phyloP scores from a whole-genome alignment of 2,329 filamentous ascomycete species.

The Diaporthe sp. region DNA sequence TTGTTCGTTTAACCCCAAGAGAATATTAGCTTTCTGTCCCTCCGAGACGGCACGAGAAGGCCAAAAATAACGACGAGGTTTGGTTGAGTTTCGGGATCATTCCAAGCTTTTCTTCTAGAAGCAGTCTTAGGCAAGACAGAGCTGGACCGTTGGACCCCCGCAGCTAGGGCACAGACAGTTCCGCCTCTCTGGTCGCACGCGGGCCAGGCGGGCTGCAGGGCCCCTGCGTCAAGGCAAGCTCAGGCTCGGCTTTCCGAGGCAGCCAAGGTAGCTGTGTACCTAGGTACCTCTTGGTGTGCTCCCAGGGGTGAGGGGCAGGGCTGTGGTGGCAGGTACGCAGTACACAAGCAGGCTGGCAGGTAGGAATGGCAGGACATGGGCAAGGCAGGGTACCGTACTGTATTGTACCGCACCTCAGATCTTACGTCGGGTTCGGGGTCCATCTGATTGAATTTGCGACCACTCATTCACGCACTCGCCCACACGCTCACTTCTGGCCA shows the following conservation, averaged over 20 bases:
- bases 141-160: background rate
- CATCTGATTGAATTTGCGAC: constrained; percentile 31
- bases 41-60: background rate
- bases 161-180: constrained; percentile 30
- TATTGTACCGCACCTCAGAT: constrained; percentile 10
- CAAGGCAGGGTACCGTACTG: background rate
- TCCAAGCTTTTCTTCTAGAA: constrained; percentile 31
- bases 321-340: constrained; percentile 22
- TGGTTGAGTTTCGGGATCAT: constrained; percentile 29
- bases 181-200: constrained; percentile 21
- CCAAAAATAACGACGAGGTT: background rate
- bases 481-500: constrained; percentile 5
- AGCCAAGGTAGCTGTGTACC: background rate
- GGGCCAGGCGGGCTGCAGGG: constrained; percentile 20
- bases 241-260: constrained; percentile 13
- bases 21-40: background rate
- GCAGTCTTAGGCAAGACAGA: constrained; percentile 1
- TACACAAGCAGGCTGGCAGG: background rate
- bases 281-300: background rate
- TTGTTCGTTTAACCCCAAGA: background rate
- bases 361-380: background rate
- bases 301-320: constrained; percentile 17
- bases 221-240: constrained; percentile 28
- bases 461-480: background rate
- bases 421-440: constrained; percentile 27